Percentiles rank a stretch among this genome's conserved stretches.
These are phyloP conservation scores for Monosporozyma yasuniensis DNA, from an alignment of 805 yeast species.

Conservation along the genomic window DNA sequence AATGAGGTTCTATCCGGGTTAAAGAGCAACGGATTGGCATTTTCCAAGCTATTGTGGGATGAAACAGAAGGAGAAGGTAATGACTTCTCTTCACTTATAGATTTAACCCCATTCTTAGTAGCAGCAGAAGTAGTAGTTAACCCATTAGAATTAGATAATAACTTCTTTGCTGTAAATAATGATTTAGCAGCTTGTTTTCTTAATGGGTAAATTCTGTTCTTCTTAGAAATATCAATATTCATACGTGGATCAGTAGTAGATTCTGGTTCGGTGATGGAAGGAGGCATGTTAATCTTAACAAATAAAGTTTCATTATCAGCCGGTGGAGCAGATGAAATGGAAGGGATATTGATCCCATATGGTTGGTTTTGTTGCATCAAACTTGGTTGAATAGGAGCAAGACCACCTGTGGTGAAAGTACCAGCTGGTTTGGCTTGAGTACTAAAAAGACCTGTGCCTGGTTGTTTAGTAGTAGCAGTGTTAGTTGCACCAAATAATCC, in stretches of 20 bases:
- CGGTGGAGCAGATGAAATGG: slow-evolving; percentile 20
- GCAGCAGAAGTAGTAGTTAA: neutral
- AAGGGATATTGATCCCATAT: neutral
- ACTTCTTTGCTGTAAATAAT: slow-evolving; percentile 30
- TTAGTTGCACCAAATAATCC: slow-evolving; percentile 8
- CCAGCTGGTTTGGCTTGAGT: slow-evolving; percentile 13
- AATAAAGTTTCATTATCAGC: slow-evolving; percentile 55
- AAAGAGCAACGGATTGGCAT: slow-evolving; percentile 9
- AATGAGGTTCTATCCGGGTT: slow-evolving; percentile 26
- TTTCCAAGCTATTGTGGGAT: neutral
- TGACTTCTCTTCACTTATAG: neutral
- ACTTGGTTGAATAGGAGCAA: slow-evolving; percentile 30
- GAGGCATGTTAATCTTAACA: slow-evolving; percentile 28
- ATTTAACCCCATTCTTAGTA: neutral
- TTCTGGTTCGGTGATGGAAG: slow-evolving; percentile 32
- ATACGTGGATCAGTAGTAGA: slow-evolving; percentile 34
- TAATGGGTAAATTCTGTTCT: slow-evolving; percentile 48
- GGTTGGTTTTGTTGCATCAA: slow-evolving; percentile 8
- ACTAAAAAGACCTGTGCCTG: slow-evolving; percentile 32
- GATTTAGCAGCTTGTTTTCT: slow-evolving; percentile 60
- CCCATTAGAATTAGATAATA: neutral
- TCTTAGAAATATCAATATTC: slow-evolving; percentile 42
- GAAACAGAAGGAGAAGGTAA: neutral
- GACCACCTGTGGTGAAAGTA: slow-evolving; percentile 33
- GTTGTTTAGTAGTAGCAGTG: neutral